phyloP scores from a whole-genome alignment of 2,329 filamentous ascomycete species.

The Penicillium sp. region DNA sequence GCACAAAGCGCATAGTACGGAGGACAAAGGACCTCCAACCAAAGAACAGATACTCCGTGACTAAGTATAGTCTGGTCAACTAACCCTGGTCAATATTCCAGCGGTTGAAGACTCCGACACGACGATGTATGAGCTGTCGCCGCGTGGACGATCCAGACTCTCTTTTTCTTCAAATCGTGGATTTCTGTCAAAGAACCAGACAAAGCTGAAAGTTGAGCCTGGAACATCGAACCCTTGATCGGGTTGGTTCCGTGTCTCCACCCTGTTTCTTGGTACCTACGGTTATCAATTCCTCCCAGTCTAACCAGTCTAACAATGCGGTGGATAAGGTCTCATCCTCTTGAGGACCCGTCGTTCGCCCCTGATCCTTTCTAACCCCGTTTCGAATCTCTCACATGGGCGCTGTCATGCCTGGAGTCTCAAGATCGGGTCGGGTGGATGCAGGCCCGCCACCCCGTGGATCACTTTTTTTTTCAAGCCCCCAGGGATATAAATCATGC shows the following conservation, averaged over 20 bases:
- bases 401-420: conserved; percentile 20
- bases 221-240: not conserved
- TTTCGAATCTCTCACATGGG: conserved; percentile 22
- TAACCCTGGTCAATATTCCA: too few species aligned
- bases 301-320: not conserved
- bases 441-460: conserved; percentile 22
- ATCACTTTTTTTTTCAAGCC: conserved; percentile 2
- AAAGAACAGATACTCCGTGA: too few species aligned
- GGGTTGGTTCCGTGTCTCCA: conserved; percentile 4
- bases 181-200: not conserved
- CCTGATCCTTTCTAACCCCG: conserved; percentile 8
- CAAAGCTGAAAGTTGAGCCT: not conserved
- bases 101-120: too few species aligned
- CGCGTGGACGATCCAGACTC: conserved; percentile 6
- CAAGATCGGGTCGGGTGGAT: conserved; percentile 31
- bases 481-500: conserved; percentile 4
- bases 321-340: conserved; percentile 14
- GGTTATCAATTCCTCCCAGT: conserved; percentile 6
- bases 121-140: not conserved
- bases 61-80: too few species aligned
- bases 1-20: too few species aligned
- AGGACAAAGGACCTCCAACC: too few species aligned
- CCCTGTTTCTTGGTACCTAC: not conserved
- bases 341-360: conserved; percentile 16
- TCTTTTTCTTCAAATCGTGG: not conserved